phyloP scores from a whole-genome alignment of 495 filamentous ascomycete genomes.

The Aspergillus nanangensis region DNA sequence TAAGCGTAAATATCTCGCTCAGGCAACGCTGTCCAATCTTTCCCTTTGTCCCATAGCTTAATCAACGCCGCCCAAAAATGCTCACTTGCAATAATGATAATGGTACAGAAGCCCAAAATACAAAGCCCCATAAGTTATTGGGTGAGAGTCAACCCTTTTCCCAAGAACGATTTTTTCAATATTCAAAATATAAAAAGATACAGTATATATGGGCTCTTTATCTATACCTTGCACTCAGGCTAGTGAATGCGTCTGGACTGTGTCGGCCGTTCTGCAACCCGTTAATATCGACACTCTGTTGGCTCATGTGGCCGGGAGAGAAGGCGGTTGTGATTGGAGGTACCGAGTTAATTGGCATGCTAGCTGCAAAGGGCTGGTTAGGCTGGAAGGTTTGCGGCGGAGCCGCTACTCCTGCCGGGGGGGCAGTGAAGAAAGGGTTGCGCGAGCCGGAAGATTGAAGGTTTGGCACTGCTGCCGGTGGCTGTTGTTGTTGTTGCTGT shows the following conservation, averaged over 20 bases:
- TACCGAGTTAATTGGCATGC: background rate
- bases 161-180: background rate
- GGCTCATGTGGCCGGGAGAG: conserved; percentile 62
- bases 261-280: conserved; percentile 73
- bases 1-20: too few species aligned
- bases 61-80: background rate
- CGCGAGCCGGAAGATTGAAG: conserved; percentile 20
- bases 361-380: background rate
- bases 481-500: conserved; percentile 19
- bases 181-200: background rate
- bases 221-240: conserved; percentile 64
- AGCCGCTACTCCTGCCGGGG: conserved; percentile 8
- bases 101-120: too few species aligned
- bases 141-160: too few species aligned
- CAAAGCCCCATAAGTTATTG: too few species aligned
- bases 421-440: conserved; percentile 38
- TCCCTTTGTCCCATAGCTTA: too few species aligned
- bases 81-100: too few species aligned
- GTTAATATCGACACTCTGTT: conserved; percentile 85
- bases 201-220: conserved; percentile 2
- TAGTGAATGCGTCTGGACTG: conserved; percentile 96
- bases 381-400: conserved; percentile 1
- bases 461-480: background rate
- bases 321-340: conserved; percentile 13
- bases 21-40: too few species aligned